phyloP scores from a whole-genome alignment of 306 rosid genomes.

The Cyclanthera cordifolia region DNA sequence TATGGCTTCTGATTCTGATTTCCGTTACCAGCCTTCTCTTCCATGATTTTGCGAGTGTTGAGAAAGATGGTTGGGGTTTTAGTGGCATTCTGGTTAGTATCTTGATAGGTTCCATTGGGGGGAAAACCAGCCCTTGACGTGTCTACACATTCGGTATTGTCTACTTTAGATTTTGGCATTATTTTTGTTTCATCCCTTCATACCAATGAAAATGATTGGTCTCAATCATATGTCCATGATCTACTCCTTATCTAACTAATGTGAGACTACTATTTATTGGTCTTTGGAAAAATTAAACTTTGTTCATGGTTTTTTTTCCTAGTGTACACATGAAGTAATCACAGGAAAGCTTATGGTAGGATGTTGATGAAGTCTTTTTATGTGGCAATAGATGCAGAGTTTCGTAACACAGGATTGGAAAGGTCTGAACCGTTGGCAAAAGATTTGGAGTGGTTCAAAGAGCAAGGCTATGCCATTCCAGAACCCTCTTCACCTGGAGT shows the following conservation, averaged over 20 bases:
- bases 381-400: conserved; percentile 52
- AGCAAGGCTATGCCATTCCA: conserved; percentile 73
- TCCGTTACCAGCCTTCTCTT: not conserved
- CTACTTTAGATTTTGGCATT: too few relatives aligned
- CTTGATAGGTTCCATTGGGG: not conserved
- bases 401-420: conserved; percentile 85
- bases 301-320: not conserved
- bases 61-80: not conserved
- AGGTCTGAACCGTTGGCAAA: conserved; percentile 69
- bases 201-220: too few relatives aligned
- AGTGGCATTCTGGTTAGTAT: not conserved
- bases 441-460: conserved; percentile 93
- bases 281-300: not conserved
- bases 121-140: not conserved
- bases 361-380: not conserved
- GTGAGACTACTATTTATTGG: too few relatives aligned
- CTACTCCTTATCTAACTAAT: too few relatives aligned
- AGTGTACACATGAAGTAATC: not conserved
- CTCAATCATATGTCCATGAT: too few relatives aligned
- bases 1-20: not conserved
- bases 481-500: conserved; percentile 82
- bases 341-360: not conserved
- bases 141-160: too few relatives aligned
- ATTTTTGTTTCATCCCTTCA: too few relatives aligned
- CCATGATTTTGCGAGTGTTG: not conserved